These are phyloP conservation scores for Earliella scabrosa DNA, from an alignment of 1,284 basidiomycete genomes.

Conservation along the genomic window DNA sequence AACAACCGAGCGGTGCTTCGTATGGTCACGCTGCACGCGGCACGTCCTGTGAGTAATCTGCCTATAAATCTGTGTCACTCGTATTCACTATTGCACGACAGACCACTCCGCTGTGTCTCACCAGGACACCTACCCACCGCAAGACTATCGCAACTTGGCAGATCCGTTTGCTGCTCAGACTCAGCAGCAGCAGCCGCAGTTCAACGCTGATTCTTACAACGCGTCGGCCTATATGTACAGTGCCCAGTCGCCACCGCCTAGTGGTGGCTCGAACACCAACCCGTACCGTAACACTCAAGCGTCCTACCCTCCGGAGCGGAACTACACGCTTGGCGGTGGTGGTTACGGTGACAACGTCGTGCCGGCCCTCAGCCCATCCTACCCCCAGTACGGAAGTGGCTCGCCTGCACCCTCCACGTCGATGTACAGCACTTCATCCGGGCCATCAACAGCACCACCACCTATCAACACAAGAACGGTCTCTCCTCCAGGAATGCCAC, in stretches of 20 bases:
- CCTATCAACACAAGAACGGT: slow-evolving; percentile 27
- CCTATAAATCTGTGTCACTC: not conserved
- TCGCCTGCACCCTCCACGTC: slow-evolving; percentile 26
- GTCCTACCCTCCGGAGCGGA: slow-evolving; percentile 44
- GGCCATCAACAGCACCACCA: slow-evolving; percentile 23
- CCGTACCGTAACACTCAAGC: slow-evolving; percentile 34
- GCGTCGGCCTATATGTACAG: slow-evolving; percentile 36
- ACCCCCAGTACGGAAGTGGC: slow-evolving; percentile 24
- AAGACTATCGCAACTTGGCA: slow-evolving; percentile 45
- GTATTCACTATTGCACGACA: slow-evolving; percentile 26
- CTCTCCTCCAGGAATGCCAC: slow-evolving; percentile 11
- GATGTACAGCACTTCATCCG: slow-evolving; percentile 23
- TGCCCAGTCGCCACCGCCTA: slow-evolving; percentile 23
- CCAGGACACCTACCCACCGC: slow-evolving; percentile 52
- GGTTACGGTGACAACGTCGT: slow-evolving; percentile 56
- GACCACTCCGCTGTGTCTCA: slow-evolving; percentile 53
- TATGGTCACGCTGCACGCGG: slow-evolving; percentile 61
- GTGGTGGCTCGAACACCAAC: slow-evolving; percentile 26
- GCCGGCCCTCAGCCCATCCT: slow-evolving; percentile 33
- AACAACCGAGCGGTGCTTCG: slow-evolving; percentile 38
- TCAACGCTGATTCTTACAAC: slow-evolving; percentile 48
- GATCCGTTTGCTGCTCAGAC: slow-evolving; percentile 51
- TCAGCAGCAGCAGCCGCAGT: slow-evolving; percentile 37
- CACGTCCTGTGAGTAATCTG: slow-evolving; percentile 53
- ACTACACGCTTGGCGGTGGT: slow-evolving; percentile 60